phyloP scores from a whole-genome alignment of 1,139 yeast genomes.

The Magnusiomyces sp. region DNA sequence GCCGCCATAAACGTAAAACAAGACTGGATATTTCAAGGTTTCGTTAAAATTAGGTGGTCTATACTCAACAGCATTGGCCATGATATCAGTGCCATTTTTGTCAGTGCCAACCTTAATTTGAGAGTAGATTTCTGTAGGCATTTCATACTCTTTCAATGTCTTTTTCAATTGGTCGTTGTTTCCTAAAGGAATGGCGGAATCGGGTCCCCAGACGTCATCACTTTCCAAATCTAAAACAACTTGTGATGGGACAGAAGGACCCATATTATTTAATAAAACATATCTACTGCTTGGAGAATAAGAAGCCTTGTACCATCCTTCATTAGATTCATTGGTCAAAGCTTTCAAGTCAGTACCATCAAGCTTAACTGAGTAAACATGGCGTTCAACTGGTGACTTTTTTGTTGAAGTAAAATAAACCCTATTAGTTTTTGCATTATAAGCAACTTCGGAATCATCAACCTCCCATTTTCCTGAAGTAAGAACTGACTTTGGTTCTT shows the following conservation, averaged over 20 bases:
- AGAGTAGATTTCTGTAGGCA: conserved; percentile 51
- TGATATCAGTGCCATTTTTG: conserved; percentile 30
- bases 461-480: conserved; percentile 69
- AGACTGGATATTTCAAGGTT: conserved; percentile 54
- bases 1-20: conserved; percentile 87
- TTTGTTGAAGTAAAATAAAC: conserved; percentile 61
- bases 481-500: conserved; percentile 41
- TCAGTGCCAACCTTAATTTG: conserved; percentile 40
- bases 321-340: conserved; percentile 46
- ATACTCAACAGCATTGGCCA: conserved; percentile 64
- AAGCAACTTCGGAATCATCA: conserved; percentile 47
- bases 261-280: conserved; percentile 45
- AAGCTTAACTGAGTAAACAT: conserved; percentile 42
- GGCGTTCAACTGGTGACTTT: conserved; percentile 48
- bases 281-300: conserved; percentile 53
- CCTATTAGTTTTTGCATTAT: conserved; percentile 42
- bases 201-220: conserved; percentile 25
- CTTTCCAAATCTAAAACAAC: conserved; percentile 40
- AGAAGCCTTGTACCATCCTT: conserved; percentile 62
- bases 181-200: conserved; percentile 31
- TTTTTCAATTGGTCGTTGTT: conserved; percentile 28
- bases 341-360: conserved; percentile 39
- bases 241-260: conserved; percentile 64
- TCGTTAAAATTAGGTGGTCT: conserved; percentile 64
- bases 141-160: conserved; percentile 33